Base-by-base conservation (phyloP, 1,284 basidiomycete species). In the Apiotrichum domesticum region DNA sequence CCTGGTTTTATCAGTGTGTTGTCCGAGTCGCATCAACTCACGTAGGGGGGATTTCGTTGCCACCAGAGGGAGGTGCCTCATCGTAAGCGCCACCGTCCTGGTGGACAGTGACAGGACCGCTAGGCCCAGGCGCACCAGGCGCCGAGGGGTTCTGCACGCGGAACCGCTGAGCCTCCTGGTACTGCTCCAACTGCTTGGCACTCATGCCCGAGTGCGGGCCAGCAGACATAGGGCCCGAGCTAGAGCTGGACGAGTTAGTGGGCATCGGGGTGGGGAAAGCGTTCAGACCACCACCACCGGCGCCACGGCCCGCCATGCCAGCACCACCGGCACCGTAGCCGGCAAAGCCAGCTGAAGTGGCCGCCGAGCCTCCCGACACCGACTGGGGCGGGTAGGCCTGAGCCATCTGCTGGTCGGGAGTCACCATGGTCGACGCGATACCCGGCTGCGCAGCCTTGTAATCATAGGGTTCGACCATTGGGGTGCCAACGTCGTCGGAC, bases 391-490 rank as follows among this genome's bases (percentile, higher is more conserved):
- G 21, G 50, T 50, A 46, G 11, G 34, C 46, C 34, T 50, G 13
- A 6, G 40, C n/a, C 48, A 51, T 33, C 57, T 77, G 73, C 6
- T 67, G 58, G 21, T 21, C 21, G 21, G 21, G 21, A 21, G 21
- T 21, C 8, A 60, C 58, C 21, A 21, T 21, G 15, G 70, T 59
- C 4, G 68, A 66, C 6, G 70, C 71, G 34, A 70, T 62, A 8
- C 73, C 73, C 21, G 21, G 21, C 11, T 43, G 44, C 32, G 44
- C 47, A 9, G 53, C 44, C 46, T 57, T 50, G 52, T 61, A 61
- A 54, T 69, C 71, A 68, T 69, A 75, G 7, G 75, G 73, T 35
- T 73, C 71, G 46, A 76, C 67, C 11, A 62, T 63, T 4, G 67
- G 66, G 8, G 62, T 59, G 9, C 64, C 64, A 7, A 46, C 50